phyloP scores from a whole-genome alignment of 768 basidiomycete species.

The Pilatotrama ljubarskyi region DNA sequence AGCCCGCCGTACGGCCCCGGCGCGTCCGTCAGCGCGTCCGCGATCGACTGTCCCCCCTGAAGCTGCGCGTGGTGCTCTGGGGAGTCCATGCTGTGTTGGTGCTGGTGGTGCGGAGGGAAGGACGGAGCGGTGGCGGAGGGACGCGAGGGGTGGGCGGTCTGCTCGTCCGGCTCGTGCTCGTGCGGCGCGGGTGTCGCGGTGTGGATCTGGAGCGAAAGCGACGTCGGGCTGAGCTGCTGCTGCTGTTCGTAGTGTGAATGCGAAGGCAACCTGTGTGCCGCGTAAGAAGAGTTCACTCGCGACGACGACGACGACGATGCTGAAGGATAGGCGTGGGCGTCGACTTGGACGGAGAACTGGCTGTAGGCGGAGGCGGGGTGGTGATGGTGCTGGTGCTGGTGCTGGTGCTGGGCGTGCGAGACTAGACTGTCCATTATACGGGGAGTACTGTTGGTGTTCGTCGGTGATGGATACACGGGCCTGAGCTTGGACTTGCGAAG shows the following conservation, averaged over 20 bases:
- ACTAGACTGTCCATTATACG: slow-evolving; percentile 22
- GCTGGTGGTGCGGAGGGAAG: not conserved
- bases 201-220: slow-evolving; percentile 28
- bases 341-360: slow-evolving; percentile 8
- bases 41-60: slow-evolving; percentile 20
- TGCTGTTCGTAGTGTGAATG: not conserved
- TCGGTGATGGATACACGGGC: not conserved
- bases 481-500: not conserved
- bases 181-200: slow-evolving; percentile 25
- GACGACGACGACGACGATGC: not conserved
- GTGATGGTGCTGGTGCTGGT: slow-evolving; percentile 1
- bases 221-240: not conserved
- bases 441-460: not conserved
- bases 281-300: not conserved
- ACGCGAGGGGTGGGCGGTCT: slow-evolving; percentile 34
- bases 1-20: slow-evolving; percentile 34
- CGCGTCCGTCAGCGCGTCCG: slow-evolving; percentile 20
- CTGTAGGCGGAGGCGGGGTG: not conserved
- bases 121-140: not conserved
- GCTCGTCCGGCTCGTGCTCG: slow-evolving; percentile 31
- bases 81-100: no score
- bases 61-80: slow-evolving; percentile 3
- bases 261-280: not conserved
- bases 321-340: not conserved
- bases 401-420: slow-evolving; percentile 17